These are phyloP conservation scores for Primulina tabacum DNA, from an alignment of 257 asterid species.

Conservation along the genomic window DNA sequence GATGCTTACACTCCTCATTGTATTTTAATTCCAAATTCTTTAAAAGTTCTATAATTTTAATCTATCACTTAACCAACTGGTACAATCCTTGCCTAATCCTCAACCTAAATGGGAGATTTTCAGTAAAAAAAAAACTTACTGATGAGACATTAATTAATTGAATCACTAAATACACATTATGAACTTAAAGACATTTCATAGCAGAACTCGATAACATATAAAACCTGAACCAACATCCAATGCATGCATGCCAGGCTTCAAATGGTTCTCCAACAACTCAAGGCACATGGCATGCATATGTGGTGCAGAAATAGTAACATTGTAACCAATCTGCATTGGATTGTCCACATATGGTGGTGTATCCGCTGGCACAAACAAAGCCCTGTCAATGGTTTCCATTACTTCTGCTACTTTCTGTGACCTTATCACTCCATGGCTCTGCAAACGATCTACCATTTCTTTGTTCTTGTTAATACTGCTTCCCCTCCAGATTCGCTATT, in stretches of 20 bases:
- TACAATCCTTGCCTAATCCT: background rate
- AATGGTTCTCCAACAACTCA: constrained; percentile 70
- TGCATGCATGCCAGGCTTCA: constrained; percentile 91
- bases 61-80: background rate
- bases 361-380: constrained; percentile 79
- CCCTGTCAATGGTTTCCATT: constrained; percentile 85
- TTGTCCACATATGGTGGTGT: constrained; percentile 69
- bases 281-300: constrained; percentile 99
- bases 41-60: too few species aligned
- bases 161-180: too few species aligned
- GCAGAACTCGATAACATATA: background rate
- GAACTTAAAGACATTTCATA: background rate
- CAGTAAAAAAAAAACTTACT: background rate
- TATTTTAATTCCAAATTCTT: background rate
- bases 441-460: constrained; percentile 59
- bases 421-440: constrained; percentile 48
- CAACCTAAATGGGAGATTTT: background rate
- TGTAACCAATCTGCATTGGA: constrained; percentile 82
- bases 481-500: constrained; percentile 60
- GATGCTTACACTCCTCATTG: background rate
- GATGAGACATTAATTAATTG: background rate
- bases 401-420: constrained; percentile 67
- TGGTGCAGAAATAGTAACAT: constrained; percentile 95
- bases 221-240: constrained; percentile 92
- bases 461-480: constrained; percentile 43